Base-by-base conservation (phyloP, 2,329 filamentous ascomycete genomes). In the Aphanoascus verrucosus region DNA sequence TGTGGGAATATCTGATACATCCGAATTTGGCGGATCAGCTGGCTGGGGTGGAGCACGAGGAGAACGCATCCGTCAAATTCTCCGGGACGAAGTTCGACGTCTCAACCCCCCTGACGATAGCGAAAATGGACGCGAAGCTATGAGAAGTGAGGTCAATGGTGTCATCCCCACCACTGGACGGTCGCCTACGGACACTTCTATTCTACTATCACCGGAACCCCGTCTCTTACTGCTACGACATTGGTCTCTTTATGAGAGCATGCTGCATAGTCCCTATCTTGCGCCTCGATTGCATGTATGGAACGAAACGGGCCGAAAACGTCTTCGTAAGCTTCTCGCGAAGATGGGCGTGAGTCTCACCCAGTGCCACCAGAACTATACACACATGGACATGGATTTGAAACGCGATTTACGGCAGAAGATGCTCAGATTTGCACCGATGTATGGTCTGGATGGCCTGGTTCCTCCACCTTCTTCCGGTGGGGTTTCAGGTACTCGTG, bases 161-260 rank as follows among this genome's bases (percentile, higher is more conserved):
- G 80, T 91, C 52, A 94, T 96, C 51, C 89, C 88, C 6, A 95
- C 88, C 0, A 89, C 88, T 19, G 90, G 89, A 6, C 79, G 86
- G 56, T 93, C 86, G 57, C 88, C 93, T 5, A 91, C 90, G 52
- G 93, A 98, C 68, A 94, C 83, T 8, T 86, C 88, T 49, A 97
- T 98, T 60, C 83, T 90, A 19, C 74, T 98, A 38, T 95, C 90
- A 0, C 93, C 93, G 0, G 93, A 98, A 65, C 94, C 93, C 8
- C 85, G 87, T 40, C 95, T 98, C 61, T 78, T 97, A 23, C 79
- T 98, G 0, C 87, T 97, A 51, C 79, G 93, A 34, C 93, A 98
- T 67, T 98, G 93, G 93, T 95, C 88, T 61, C 75, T 98, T 12
- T 97, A 97, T 68, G 93, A 98, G 64, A 95, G 89, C 67, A 97